Evolutionary conservation across 352 stramenopile species (phyloP).

Genomic region (Phytophthora citricola): DNA sequence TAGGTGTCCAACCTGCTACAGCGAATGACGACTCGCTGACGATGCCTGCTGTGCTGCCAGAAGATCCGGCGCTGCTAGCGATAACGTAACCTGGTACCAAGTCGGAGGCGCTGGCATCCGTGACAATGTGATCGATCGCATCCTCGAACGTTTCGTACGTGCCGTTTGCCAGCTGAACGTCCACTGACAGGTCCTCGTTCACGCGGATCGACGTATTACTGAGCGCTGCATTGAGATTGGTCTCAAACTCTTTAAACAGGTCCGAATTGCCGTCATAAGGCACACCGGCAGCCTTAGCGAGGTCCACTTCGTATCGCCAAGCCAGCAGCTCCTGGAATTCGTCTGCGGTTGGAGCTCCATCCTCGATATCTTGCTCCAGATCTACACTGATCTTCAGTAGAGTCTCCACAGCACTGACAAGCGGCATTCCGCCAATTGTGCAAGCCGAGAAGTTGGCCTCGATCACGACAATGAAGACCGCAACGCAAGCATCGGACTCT

Average conservation of each 20-base stretch:
- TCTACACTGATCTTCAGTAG: slow-evolving; percentile 67
- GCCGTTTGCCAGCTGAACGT: slow-evolving; percentile 37
- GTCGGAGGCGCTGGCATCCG: slow-evolving; percentile 25
- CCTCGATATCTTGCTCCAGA: slow-evolving; percentile 28
- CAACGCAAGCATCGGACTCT: slow-evolving; percentile 51
- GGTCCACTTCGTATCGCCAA: slow-evolving; percentile 61
- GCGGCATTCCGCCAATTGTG: slow-evolving; percentile 53
- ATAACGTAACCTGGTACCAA: slow-evolving; percentile 24
- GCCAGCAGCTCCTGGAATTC: slow-evolving; percentile 51
- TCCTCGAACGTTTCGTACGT: slow-evolving; percentile 39
- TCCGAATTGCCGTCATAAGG: slow-evolving; percentile 52
- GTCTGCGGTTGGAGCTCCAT: slow-evolving; percentile 29
- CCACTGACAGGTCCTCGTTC: slow-evolving; percentile 36
- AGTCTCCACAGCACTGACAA: slow-evolving; percentile 61
- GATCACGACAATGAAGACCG: slow-evolving; percentile 64
- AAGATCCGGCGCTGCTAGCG: slow-evolving; percentile 18
- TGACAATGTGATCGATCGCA: slow-evolving; percentile 32
- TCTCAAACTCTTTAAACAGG: slow-evolving; percentile 54
- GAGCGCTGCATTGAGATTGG: slow-evolving; percentile 41
- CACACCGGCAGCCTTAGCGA: slow-evolving; percentile 42
- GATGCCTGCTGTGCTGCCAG: slow-evolving; percentile 1
- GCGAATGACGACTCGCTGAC: slow-evolving; percentile 21
- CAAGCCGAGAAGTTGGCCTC: slow-evolving; percentile 57
- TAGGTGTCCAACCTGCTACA: slow-evolving; percentile 1
- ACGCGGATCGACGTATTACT: slow-evolving; percentile 40